phyloP scores from a whole-genome alignment of 2,329 filamentous ascomycete genomes.

The Metarhizium robertsii region DNA sequence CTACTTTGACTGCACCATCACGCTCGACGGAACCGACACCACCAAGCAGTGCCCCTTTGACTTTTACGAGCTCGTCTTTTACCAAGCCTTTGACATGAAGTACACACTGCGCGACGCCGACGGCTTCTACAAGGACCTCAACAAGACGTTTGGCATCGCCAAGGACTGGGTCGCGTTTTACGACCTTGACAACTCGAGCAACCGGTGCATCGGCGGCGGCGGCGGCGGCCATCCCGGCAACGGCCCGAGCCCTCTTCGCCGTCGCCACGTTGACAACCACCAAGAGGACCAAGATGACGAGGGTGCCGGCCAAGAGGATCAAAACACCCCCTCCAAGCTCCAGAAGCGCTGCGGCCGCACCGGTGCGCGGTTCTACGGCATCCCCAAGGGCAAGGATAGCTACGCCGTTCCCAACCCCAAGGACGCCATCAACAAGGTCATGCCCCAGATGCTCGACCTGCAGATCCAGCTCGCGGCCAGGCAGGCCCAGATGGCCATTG shows the following conservation, averaged over 20 bases:
- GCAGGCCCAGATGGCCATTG: not conserved
- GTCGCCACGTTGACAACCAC: too few relatives aligned
- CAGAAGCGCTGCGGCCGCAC: slow-evolving; percentile 1
- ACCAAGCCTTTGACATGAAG: not conserved
- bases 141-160: not conserved
- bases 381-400: not conserved
- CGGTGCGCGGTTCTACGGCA: not conserved
- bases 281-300: too few relatives aligned
- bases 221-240: not conserved
- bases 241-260: too few relatives aligned
- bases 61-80: not conserved
- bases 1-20: not conserved
- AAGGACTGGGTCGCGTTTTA: not conserved
- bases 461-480: not conserved
- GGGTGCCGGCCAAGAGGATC: too few relatives aligned
- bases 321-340: not conserved
- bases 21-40: not conserved
- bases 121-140: not conserved
- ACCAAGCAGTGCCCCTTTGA: not conserved
- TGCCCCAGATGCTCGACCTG: slow-evolving; percentile 2
- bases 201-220: too few relatives aligned
- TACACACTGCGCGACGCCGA: not conserved
- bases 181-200: too few relatives aligned
- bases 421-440: slow-evolving; percentile 2
- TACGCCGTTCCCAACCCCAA: slow-evolving; percentile 5